Percentiles rank a stretch among this genome's conserved stretches.
These are phyloP conservation scores for Kuraishia ogatae DNA, from an alignment of 805 yeast genomes.

Conservation along the genomic window DNA sequence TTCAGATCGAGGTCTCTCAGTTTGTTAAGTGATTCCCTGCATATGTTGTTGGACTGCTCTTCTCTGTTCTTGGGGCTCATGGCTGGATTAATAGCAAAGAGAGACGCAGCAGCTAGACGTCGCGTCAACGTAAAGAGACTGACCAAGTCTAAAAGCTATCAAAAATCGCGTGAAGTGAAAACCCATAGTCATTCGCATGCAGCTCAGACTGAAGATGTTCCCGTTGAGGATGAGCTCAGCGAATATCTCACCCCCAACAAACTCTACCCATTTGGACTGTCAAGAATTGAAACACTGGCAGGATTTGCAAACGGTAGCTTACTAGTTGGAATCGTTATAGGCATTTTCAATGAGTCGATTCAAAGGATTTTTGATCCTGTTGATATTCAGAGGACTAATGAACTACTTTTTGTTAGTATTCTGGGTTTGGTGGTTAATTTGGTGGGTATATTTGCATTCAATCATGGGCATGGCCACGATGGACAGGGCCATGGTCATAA, in stretches of 20 bases:
- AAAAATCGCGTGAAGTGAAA: not conserved
- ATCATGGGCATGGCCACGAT: conserved; percentile 61
- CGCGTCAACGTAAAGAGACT: not conserved
- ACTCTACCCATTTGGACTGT: conserved; percentile 80
- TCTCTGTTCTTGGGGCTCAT: conserved; percentile 83
- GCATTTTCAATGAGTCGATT: conserved; percentile 79
- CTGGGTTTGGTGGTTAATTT: conserved; percentile 83
- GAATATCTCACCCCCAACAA: conserved; percentile 31
- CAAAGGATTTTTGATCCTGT: conserved; percentile 78
- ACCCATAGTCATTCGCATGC: not conserved
- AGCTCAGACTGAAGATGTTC: not conserved
- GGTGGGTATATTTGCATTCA: conserved; percentile 91
- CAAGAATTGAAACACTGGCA: conserved; percentile 81
- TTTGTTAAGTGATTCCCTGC: conserved; percentile 84
- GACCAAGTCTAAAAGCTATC: not conserved
- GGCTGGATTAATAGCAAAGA: conserved; percentile 52
- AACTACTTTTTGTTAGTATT: conserved; percentile 74
- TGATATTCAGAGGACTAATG: conserved; percentile 68
- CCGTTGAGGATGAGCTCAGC: not conserved
- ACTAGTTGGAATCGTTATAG: conserved; percentile 79
- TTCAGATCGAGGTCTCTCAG: conserved; percentile 91
- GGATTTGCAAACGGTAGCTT: conserved; percentile 94
- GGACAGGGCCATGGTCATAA: conserved; percentile 31
- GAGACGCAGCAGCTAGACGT: conserved; percentile 7
- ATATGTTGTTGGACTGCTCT: conserved; percentile 93